Conservation (phyloP, 208 protist genomes). For the Lotmaria passim region DNA sequence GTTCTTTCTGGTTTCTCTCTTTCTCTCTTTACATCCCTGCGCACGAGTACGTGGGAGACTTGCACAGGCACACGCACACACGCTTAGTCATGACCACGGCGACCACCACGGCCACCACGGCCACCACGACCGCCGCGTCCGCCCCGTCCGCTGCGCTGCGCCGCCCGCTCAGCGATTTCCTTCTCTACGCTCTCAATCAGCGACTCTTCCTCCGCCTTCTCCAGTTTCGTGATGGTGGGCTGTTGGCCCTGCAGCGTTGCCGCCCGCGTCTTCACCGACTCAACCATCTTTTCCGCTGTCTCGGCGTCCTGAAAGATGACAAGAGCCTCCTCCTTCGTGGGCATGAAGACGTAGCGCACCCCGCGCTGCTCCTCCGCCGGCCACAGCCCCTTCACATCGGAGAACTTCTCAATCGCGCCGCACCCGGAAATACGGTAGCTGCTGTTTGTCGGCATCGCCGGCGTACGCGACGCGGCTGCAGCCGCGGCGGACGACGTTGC, state of each 20-base stretch:
- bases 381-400: conserved; percentile 83
- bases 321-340: conserved; percentile 62
- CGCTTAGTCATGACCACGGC: conserved; percentile 42
- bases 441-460: conserved; percentile 79
- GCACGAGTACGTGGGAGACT: no score
- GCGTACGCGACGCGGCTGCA: conserved; percentile 44
- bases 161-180: conserved; percentile 82
- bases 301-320: conserved; percentile 87
- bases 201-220: conserved; percentile 66
- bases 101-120: conserved; percentile 43
- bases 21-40: no score
- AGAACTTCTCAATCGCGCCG: conserved; percentile 72
- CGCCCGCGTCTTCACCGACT: conserved; percentile 62
- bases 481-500: background rate
- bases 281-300: conserved; percentile 79
- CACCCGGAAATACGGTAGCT: conserved; percentile 78
- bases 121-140: conserved; percentile 46
- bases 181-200: conserved; percentile 80
- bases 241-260: conserved; percentile 83
- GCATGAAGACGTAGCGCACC: conserved; percentile 87
- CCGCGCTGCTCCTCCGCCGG: conserved; percentile 84
- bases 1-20: no score
- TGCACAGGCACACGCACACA: no score
- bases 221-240: conserved; percentile 71
- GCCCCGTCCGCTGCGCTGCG: conserved; percentile 47